phyloP scores from a whole-genome alignment of 2,329 filamentous ascomycete genomes.

The Pseudogymnoascus sp. region DNA sequence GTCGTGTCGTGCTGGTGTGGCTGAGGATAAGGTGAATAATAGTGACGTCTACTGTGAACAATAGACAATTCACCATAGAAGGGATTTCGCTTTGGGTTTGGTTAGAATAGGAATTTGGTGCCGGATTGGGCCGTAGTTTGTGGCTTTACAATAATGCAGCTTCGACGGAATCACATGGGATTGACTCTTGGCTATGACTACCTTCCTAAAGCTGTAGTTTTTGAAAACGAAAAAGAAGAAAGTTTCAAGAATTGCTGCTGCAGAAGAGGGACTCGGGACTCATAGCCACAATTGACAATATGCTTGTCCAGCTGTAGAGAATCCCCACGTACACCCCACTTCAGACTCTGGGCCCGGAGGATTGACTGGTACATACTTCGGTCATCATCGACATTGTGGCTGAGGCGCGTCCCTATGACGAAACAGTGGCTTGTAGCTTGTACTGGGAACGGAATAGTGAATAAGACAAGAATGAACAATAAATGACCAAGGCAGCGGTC shows the following conservation, averaged over 20 bases:
- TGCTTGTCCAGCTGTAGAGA: background rate
- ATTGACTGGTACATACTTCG: background rate
- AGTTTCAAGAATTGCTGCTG: too few species aligned
- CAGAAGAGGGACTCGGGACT: too few species aligned
- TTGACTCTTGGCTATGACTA: background rate
- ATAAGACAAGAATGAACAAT: conserved; percentile 4
- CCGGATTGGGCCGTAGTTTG: background rate
- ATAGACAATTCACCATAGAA: background rate
- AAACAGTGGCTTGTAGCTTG: conserved; percentile 8
- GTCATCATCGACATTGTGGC: background rate
- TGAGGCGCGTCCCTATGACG: background rate
- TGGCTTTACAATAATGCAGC: background rate
- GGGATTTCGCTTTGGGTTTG: background rate
- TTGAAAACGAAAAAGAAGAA: background rate
- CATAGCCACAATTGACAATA: background rate
- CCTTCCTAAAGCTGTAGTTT: background rate
- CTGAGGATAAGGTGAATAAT: background rate
- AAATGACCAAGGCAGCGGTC: conserved; percentile 3
- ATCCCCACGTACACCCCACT: background rate
- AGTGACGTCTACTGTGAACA: background rate
- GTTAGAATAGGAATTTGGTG: background rate
- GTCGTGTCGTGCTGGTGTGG: background rate
- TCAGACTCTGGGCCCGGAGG: background rate
- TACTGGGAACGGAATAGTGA: conserved; percentile 7
- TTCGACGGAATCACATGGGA: background rate